A percentile compares a stretch with the other conserved stretches of the same genome.
These are phyloP conservation scores for Microthlaspi erraticum DNA, from an alignment of 345 rosid genomes.

Conservation along the genomic window DNA sequence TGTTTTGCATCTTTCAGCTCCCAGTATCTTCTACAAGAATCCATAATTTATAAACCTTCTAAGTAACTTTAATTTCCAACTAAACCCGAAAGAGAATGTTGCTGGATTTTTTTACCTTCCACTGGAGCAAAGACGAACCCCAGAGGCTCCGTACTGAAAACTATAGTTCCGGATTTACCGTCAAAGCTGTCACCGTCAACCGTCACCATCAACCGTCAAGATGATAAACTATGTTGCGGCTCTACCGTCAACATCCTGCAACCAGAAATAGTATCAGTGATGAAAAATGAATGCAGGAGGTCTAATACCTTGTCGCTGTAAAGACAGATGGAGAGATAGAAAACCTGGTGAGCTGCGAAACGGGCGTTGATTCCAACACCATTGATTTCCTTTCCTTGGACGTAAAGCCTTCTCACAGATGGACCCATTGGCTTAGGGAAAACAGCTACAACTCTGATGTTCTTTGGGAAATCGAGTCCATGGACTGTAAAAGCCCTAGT, in stretches of 20 bases:
- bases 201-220: too few relatives aligned
- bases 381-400: constrained; percentile 86
- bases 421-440: constrained; percentile 96
- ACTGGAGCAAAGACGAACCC: constrained; percentile 78
- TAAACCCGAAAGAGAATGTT: background rate
- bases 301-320: background rate
- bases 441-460: constrained; percentile 80
- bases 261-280: constrained; percentile 2
- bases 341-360: constrained; percentile 88
- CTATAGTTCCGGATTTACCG: too few relatives aligned
- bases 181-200: too few relatives aligned
- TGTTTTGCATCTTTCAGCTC: background rate
- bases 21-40: background rate
- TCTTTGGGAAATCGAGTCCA: constrained; percentile 77
- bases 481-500: constrained; percentile 80
- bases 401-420: constrained; percentile 88
- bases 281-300: background rate
- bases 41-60: constrained; percentile 4
- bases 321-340: background rate
- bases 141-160: constrained; percentile 81
- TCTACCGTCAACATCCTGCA: too few relatives aligned
- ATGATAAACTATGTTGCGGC: too few relatives aligned
- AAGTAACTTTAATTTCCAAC: too few relatives aligned
- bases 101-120: constrained; percentile 56
- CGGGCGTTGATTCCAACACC: constrained; percentile 96